Conservation (phyloP, 1,139 yeast species). For the Yamadazyma aaseri region DNA sequence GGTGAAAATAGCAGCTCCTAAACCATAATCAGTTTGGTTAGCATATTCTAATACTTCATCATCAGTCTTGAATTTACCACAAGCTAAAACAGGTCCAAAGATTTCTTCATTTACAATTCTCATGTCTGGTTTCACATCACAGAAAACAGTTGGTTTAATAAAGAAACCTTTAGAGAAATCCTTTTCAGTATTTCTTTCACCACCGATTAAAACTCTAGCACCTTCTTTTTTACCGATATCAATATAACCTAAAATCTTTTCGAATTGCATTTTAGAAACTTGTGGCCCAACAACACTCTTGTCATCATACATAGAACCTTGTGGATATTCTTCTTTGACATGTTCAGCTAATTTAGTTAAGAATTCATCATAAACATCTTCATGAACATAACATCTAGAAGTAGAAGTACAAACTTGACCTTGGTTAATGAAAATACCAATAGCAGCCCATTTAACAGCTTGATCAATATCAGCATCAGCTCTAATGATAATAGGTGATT, state of each 20-base stretch:
- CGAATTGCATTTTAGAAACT: slow-evolving; percentile 65
- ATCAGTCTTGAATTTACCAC: slow-evolving; percentile 51
- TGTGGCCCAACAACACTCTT: slow-evolving; percentile 75
- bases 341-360: slow-evolving; percentile 38
- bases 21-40: slow-evolving; percentile 54
- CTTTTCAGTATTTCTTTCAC: slow-evolving; percentile 39
- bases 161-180: slow-evolving; percentile 45
- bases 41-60: slow-evolving; percentile 53
- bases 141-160: slow-evolving; percentile 54
- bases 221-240: slow-evolving; percentile 74
- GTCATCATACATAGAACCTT: slow-evolving; percentile 59
- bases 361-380: slow-evolving; percentile 47
- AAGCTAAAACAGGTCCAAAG: slow-evolving; percentile 59
- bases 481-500: slow-evolving; percentile 71
- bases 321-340: slow-evolving; percentile 45
- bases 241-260: slow-evolving; percentile 57
- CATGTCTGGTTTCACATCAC: slow-evolving; percentile 53
- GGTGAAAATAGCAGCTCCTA: slow-evolving; percentile 81
- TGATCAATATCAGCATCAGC: slow-evolving; percentile 75
- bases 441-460: slow-evolving; percentile 83
- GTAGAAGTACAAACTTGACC: slow-evolving; percentile 51
- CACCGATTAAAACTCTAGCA: slow-evolving; percentile 72
- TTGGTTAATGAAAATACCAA: slow-evolving; percentile 79
- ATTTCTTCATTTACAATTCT: slow-evolving; percentile 57
- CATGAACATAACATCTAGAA: slow-evolving; percentile 46